Evolutionary conservation across 768 basidiomycete species (phyloP), one percentile per base, ranked within the genome.

Genomic region (Porpolomopsis calyptriformis): DNA sequence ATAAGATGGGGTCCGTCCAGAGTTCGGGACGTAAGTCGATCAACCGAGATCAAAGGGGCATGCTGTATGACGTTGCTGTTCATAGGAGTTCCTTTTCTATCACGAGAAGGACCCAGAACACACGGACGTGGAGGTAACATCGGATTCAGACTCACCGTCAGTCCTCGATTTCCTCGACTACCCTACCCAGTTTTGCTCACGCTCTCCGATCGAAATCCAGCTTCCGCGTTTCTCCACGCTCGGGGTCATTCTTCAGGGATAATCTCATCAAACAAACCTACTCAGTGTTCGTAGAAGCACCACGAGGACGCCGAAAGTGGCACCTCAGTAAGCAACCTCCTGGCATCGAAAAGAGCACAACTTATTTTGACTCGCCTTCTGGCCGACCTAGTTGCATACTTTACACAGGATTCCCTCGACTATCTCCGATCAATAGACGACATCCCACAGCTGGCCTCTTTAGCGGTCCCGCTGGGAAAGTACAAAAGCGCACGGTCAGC

Each of bases 1-100:
- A 78, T 78, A 52, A 65, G 76, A 50, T 88, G 85, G 85, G 85
- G 85, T 0, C 82, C 84, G 4, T 84, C 82, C 56, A 74, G 82
- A 35, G 82, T 85, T 39, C 73, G 76, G 67, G 82, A 85, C 54
- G 84, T 85, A 57, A 66, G 76, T 65, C 31, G 37, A 47, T 33
- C 27, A 33, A 24, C 42, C 35, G 22, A 20, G 37, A 26, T 49
- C n/a, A n/a, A n/a, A 23, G 44, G 39, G 34, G 43, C 35, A 23
- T 43, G 40, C 43, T 47, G 50, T 43, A 54, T 33, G 47, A 40
- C 38, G 42, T 33, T 43, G 52, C 49, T 38, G 16, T 33, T 25
- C 18, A 20, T 53, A 87, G 82, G 85, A 85, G 59, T 87, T 86
- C 55, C 67, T 86, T 12, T 82, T 76, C 60, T 86, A 87, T 57